A percentile compares a stretch with the other conserved stretches of the same genome.
Conservation (phyloP, 306 rosid species). For the Vachellia pachyceras region DNA sequence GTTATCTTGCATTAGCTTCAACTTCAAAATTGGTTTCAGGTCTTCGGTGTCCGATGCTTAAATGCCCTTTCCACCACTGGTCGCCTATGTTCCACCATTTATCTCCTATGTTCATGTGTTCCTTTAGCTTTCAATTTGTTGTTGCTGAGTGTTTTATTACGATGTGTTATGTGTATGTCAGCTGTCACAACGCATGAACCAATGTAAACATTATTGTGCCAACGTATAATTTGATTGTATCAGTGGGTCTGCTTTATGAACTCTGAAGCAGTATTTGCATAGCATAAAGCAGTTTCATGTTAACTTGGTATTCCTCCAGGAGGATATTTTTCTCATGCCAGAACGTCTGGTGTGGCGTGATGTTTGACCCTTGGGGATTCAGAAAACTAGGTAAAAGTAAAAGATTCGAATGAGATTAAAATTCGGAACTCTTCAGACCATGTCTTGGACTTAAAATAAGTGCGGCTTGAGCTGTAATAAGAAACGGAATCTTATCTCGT, state of each 20-base stretch:
- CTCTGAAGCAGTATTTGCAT: background rate
- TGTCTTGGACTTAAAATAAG: too few relatives aligned
- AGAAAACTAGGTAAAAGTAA: too few relatives aligned
- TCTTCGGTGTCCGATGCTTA: slow-evolving; percentile 44
- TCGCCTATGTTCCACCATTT: too few relatives aligned
- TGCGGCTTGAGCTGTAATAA: slow-evolving; percentile 3
- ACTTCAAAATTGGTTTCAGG: slow-evolving; percentile 59
- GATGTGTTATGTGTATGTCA: background rate
- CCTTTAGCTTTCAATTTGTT: slow-evolving; percentile 15
- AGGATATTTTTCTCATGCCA: background rate
- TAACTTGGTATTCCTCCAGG: background rate
- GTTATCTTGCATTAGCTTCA: slow-evolving; percentile 74
- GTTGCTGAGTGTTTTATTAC: slow-evolving; percentile 15
- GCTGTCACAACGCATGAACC: slow-evolving; percentile 23
- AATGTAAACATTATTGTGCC: background rate
- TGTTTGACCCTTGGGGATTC: background rate
- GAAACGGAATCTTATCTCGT: background rate
- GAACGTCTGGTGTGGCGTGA: background rate
- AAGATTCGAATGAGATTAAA: background rate
- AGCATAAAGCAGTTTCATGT: background rate
- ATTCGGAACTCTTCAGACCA: too few relatives aligned
- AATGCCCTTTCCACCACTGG: slow-evolving; percentile 32
- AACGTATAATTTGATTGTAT: background rate
- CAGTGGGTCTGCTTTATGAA: background rate
- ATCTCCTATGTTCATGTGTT: slow-evolving; percentile 13